Conservation (phyloP, 441 rosid genomes). For the Syzygium syzygioides region DNA sequence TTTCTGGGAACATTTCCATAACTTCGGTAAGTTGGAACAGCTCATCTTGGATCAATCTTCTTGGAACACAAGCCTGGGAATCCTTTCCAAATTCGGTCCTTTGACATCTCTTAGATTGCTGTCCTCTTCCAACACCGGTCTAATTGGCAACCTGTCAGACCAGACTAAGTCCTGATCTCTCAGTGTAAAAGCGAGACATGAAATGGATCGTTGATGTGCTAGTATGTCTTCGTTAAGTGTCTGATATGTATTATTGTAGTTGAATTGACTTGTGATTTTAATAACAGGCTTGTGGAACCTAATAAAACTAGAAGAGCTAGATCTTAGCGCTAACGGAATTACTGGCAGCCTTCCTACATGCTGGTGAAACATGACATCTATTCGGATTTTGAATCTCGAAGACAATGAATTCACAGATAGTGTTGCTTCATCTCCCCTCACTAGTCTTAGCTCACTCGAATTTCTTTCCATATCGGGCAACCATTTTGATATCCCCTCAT, state of each 20-base stretch:
- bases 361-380: slow-evolving; percentile 12
- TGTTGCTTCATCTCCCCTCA: slow-evolving; percentile 2
- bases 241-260: accelerated
- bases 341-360: slow-evolving; percentile 3
- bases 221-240: not conserved
- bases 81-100: too few relatives aligned
- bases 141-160: too few relatives aligned
- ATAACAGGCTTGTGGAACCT: slow-evolving; percentile 10
- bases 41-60: too few relatives aligned
- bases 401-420: slow-evolving; percentile 4
- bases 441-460: not conserved
- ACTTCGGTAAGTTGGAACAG: too few relatives aligned
- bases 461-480: not conserved
- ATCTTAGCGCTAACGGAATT: not conserved
- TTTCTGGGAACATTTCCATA: too few relatives aligned
- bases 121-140: accelerated
- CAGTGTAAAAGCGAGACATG: too few relatives aligned
- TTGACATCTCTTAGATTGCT: too few relatives aligned
- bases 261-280: not conserved
- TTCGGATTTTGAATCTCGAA: not conserved
- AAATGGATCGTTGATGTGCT: too few relatives aligned
- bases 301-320: not conserved
- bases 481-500: slow-evolving; percentile 9
- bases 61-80: accelerated
- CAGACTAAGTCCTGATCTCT: too few relatives aligned